Percentiles rank a stretch among this genome's conserved stretches.
These are phyloP conservation scores for Chalaropsis thielavioides DNA, from an alignment of 2,329 filamentous ascomycete species.

Conservation along the genomic window DNA sequence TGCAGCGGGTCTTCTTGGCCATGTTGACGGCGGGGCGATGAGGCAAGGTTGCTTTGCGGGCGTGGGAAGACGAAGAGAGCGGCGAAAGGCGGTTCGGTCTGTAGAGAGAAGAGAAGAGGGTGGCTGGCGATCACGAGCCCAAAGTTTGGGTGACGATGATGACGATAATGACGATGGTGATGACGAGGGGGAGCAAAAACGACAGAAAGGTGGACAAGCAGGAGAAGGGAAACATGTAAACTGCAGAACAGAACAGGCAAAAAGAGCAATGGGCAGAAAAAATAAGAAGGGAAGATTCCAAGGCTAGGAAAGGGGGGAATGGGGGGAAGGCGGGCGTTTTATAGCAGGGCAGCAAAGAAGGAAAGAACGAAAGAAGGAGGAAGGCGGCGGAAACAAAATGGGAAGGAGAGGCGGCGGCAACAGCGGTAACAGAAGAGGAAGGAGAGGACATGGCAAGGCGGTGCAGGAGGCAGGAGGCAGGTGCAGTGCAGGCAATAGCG, in stretches of 20 bases:
- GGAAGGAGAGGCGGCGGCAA: neutral
- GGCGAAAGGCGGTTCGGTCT: neutral
- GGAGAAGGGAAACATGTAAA: neutral
- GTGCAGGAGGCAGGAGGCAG: neutral
- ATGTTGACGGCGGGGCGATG: conserved; percentile 27
- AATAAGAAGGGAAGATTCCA: neutral
- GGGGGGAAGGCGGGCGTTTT: neutral
- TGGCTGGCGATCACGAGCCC: too few species aligned
- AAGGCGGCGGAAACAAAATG: neutral
- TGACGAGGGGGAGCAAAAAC: neutral
- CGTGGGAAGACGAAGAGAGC: neutral
- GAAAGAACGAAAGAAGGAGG: conserved; percentile 4
- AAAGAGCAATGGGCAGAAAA: neutral
- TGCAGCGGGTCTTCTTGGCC: conserved; percentile 73
- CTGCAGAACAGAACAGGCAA: neutral
- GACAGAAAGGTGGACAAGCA: too few species aligned
- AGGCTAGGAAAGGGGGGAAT: neutral
- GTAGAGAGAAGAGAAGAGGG: neutral
- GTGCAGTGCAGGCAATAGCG: neutral
- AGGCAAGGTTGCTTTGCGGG: too few species aligned
- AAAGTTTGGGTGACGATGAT: too few species aligned
- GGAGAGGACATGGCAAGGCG: neutral
- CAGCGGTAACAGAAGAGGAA: conserved; percentile 3
- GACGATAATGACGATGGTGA: neutral
- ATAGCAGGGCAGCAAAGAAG: neutral